A percentile compares a stretch with the other conserved stretches of the same genome.
These are phyloP conservation scores for Groenewaldozyma salmanticensis DNA, from an alignment of 805 yeast genomes.

Conservation along the genomic window DNA sequence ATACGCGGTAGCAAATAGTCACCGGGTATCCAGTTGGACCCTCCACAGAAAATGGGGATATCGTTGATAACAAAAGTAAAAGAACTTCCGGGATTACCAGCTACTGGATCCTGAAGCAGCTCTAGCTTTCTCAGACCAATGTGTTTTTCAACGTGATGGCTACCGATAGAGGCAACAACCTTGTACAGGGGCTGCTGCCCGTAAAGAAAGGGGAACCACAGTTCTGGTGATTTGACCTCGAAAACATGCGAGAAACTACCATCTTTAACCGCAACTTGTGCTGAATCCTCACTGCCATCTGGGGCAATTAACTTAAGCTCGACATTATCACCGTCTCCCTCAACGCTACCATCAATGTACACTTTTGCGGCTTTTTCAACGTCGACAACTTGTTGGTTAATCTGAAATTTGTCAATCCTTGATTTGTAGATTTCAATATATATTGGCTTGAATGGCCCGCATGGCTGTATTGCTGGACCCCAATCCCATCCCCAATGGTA, in stretches of 20 bases:
- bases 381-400: neutral
- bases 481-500: slow-evolving; percentile 53
- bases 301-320: neutral
- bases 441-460: slow-evolving; percentile 38
- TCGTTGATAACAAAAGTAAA: slow-evolving; percentile 35
- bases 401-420: slow-evolving; percentile 3
- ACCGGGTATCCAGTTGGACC: slow-evolving; percentile 41
- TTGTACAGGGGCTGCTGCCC: slow-evolving; percentile 8
- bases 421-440: slow-evolving; percentile 19
- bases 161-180: neutral
- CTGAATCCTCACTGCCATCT: neutral
- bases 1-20: slow-evolving; percentile 32
- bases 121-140: slow-evolving; percentile 36
- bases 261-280: neutral
- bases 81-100: slow-evolving; percentile 27
- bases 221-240: slow-evolving; percentile 2
- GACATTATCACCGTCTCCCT: neutral
- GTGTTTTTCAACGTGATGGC: slow-evolving; percentile 1
- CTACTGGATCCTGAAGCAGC: slow-evolving; percentile 30
- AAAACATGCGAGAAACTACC: neutral
- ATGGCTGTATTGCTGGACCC: slow-evolving; percentile 37
- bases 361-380: neutral
- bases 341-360: neutral
- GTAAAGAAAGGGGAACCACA: slow-evolving; percentile 7
- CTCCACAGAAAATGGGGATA: slow-evolving; percentile 30